phyloP scores from a whole-genome alignment of 805 yeast genomes.

The Lachancea fermentati region DNA sequence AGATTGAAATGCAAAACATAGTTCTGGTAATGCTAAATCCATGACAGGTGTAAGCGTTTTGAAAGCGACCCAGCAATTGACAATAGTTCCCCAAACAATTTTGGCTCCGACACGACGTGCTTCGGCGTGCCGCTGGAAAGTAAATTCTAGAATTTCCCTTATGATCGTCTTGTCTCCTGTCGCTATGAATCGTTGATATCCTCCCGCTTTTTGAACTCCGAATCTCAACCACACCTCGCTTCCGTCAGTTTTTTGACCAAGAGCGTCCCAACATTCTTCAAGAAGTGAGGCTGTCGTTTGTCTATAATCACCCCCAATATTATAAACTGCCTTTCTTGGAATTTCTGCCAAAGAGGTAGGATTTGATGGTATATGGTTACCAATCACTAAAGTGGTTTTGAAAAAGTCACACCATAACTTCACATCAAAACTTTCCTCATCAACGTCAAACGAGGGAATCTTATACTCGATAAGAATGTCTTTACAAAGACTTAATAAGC shows the following conservation, averaged over 20 bases:
- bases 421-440: constrained; percentile 50
- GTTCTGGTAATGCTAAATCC: constrained; percentile 21
- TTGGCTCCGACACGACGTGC: constrained; percentile 61
- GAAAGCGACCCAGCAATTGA: constrained; percentile 17
- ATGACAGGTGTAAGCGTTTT: constrained; percentile 17
- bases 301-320: constrained; percentile 59
- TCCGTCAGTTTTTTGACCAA: constrained; percentile 57
- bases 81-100: constrained; percentile 61
- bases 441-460: constrained; percentile 45
- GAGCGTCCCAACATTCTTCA: constrained; percentile 62
- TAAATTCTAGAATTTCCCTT: constrained; percentile 58
- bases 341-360: constrained; percentile 65
- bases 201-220: constrained; percentile 57
- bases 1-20: constrained; percentile 23
- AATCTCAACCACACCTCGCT: constrained; percentile 49
- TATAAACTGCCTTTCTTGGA: constrained; percentile 64
- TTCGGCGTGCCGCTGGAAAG: constrained; percentile 57
- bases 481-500: constrained; percentile 47
- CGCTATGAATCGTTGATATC: constrained; percentile 63
- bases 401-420: constrained; percentile 66
- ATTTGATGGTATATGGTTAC: constrained; percentile 62
- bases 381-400: constrained; percentile 49
- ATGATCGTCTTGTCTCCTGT: constrained; percentile 54
- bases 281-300: constrained; percentile 51
- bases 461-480: constrained; percentile 45